Evolutionary conservation across 108 stramenopile species (phyloP).

Genomic region (Cyclotella kingstonii): DNA sequence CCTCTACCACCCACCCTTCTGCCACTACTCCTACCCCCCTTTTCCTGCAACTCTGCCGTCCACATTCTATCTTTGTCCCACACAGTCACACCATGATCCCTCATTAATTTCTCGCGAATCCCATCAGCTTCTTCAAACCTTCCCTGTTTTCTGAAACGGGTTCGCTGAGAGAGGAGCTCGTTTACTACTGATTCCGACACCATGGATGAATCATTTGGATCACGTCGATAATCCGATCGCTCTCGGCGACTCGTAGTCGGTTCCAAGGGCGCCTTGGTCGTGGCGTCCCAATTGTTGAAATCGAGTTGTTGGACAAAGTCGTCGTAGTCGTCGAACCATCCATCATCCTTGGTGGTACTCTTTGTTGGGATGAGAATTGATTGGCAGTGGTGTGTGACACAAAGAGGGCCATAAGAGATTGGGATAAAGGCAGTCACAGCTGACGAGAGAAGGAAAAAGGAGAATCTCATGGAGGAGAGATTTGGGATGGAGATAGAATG

Average conservation of each 20-base stretch:
- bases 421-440: too few species aligned
- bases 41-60: slow-evolving; percentile 19
- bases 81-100: slow-evolving; percentile 59
- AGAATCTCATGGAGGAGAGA: too few species aligned
- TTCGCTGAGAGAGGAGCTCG: slow-evolving; percentile 44
- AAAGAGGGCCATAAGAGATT: too few species aligned
- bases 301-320: slow-evolving; percentile 35
- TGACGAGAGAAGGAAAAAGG: too few species aligned
- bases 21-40: slow-evolving; percentile 3
- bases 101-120: slow-evolving; percentile 59
- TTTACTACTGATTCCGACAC: slow-evolving; percentile 52
- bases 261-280: not conserved
- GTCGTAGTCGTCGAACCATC: slow-evolving; percentile 41
- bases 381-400: not conserved
- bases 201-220: slow-evolving; percentile 27
- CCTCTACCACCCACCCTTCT: slow-evolving; percentile 12
- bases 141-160: slow-evolving; percentile 34
- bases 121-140: slow-evolving; percentile 75
- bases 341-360: slow-evolving; percentile 4
- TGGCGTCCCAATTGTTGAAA: slow-evolving; percentile 34
- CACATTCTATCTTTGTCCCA: slow-evolving; percentile 45
- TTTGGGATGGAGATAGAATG: too few species aligned
- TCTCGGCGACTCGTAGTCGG: not conserved
- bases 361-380: not conserved
- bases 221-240: slow-evolving; percentile 55